phyloP scores from a whole-genome alignment of 176 grass and related monocot species.

The Avena sativa region DNA sequence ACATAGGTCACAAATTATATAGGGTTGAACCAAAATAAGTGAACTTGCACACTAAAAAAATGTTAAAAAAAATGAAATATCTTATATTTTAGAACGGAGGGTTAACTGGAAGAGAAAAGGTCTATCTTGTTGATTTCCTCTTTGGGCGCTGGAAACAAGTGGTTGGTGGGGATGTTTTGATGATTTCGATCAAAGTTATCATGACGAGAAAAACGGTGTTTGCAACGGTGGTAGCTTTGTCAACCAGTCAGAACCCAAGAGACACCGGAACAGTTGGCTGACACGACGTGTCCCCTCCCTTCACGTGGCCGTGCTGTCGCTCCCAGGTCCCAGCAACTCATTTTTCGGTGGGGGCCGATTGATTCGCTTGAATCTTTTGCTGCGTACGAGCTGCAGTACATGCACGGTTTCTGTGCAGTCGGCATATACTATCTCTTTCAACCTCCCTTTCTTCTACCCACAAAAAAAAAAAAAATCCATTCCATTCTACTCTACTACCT shows the following conservation, averaged over 20 bases:
- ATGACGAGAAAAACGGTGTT: too few species aligned
- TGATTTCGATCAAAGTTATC: background rate
- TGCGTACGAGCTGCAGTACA: background rate
- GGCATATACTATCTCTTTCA: background rate
- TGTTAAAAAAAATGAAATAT: too few species aligned
- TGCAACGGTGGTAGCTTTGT: too few species aligned
- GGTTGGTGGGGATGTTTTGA: background rate
- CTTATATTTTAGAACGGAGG: too few species aligned
- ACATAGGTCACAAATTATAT: too few species aligned
- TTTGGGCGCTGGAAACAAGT: background rate
- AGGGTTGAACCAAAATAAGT: too few species aligned
- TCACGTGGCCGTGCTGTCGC: constrained; percentile 17
- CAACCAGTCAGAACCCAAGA: background rate
- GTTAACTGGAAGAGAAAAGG: too few species aligned
- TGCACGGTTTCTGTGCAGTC: constrained; percentile 41
- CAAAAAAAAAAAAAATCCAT: too few species aligned
- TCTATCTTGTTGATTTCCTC: background rate
- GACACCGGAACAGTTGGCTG: background rate
- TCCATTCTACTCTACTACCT: background rate
- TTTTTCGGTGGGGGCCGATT: background rate
- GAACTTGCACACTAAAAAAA: too few species aligned
- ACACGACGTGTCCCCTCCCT: constrained; percentile 13
- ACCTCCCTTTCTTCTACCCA: background rate
- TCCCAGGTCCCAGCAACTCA: constrained; percentile 35
- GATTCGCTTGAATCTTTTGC: constrained; percentile 19